phyloP scores from a whole-genome alignment of 768 basidiomycete genomes.

The Kwoniella pini region DNA sequence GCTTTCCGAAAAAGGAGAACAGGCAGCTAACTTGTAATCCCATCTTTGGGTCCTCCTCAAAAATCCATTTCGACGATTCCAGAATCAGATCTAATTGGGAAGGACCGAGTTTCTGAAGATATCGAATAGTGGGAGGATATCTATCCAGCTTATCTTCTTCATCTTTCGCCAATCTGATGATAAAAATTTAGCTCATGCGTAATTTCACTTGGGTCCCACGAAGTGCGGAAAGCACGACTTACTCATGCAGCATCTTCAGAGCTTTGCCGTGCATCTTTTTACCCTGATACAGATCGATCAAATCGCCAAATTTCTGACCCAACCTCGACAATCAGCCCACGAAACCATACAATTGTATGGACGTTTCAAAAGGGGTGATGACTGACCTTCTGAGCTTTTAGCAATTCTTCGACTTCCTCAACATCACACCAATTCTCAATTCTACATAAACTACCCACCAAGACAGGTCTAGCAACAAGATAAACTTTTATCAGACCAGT shows the following conservation, averaged over 20 bases:
- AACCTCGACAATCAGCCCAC: too few species aligned
- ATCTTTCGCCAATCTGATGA: constrained; percentile 69
- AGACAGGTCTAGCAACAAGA: constrained; percentile 72
- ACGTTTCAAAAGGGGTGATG: too few species aligned
- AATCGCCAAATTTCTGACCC: constrained; percentile 90
- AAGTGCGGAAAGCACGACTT: too few species aligned
- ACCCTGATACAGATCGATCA: constrained; percentile 87
- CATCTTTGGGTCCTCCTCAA: constrained; percentile 69
- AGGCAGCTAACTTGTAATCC: constrained; percentile 68
- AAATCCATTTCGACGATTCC: constrained; percentile 78
- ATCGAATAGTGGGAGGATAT: constrained; percentile 77
- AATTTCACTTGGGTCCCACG: too few species aligned
- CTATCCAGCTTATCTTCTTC: constrained; percentile 77
- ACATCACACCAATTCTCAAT: constrained; percentile 98
- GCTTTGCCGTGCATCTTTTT: constrained; percentile 95
- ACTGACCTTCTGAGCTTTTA: constrained; percentile 73
- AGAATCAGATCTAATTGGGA: constrained; percentile 81
- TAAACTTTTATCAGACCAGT: constrained; percentile 94
- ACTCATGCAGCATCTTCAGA: constrained; percentile 80
- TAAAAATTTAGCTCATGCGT: neutral
- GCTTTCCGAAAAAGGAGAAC: neutral
- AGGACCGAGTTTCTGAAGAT: constrained; percentile 85
- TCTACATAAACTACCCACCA: constrained; percentile 84
- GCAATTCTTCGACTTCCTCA: constrained; percentile 82
- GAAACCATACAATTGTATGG: too few species aligned